Percentiles rank a stretch among this genome's conserved stretches.
Conservation (phyloP, 1,284 basidiomycete species). For the Takashimella koratensis region DNA sequence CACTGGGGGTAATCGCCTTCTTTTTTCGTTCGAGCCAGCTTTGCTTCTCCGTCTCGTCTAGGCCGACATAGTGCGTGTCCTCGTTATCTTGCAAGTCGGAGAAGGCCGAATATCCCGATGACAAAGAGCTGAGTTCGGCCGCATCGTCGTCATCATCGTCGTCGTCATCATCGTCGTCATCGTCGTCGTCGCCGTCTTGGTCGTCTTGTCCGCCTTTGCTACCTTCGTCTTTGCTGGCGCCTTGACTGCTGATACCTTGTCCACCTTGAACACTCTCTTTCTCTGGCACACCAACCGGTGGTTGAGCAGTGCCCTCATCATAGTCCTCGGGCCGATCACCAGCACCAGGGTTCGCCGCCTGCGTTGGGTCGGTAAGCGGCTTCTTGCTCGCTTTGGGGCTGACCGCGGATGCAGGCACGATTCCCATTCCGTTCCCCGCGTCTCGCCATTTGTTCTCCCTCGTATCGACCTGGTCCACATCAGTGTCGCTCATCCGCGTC, state of each 20-base stretch:
- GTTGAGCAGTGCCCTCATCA: no score
- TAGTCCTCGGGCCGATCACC: neutral
- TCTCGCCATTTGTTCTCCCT: constrained; percentile 63
- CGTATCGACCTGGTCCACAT: constrained; percentile 56
- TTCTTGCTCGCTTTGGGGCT: neutral
- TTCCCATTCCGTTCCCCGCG: constrained; percentile 58
- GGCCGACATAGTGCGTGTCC: constrained; percentile 56
- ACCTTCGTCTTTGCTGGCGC: neutral
- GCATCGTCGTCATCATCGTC: constrained; percentile 10
- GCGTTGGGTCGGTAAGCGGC: neutral
- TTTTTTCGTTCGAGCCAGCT: neutral
- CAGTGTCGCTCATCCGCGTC: no score
- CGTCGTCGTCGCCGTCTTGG: constrained; percentile 2
- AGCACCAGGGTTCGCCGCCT: neutral
- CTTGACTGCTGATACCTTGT: neutral
- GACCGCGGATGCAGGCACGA: constrained; percentile 51
- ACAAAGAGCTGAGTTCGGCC: neutral
- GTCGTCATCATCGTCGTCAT: constrained; percentile 10
- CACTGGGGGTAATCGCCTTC: constrained; percentile 54
- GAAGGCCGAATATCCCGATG: constrained; percentile 20
- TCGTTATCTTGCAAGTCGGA: constrained; percentile 47
- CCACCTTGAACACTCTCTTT: neutral
- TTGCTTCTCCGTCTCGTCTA: constrained; percentile 16
- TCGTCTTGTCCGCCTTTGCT: no score
- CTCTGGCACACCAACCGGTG: neutral